Base-by-base conservation (phyloP, 495 filamentous ascomycete species). In the Penicillium coffeae region DNA sequence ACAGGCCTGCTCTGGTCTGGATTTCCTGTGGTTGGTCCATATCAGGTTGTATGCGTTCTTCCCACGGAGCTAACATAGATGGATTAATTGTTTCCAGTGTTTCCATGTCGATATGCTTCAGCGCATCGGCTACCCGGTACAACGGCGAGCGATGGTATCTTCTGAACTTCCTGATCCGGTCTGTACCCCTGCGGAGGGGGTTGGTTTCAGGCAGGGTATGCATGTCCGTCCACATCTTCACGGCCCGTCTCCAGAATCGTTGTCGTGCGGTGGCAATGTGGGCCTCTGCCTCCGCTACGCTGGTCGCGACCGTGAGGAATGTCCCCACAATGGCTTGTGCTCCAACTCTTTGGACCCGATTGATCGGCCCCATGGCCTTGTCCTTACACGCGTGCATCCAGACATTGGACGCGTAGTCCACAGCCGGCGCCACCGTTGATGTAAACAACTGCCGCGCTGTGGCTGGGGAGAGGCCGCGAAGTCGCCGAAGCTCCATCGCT, bases 331-430 rank as follows among this genome's bases (percentile, higher is more conserved):
- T 59, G 0, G 57, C 62, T 47, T 65, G 59, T 18, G 56, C 62
- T 46, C 56, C 52, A 19, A 61, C 45, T 42, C 54, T 57, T 51
- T 67, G 59, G 32, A 67, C 44, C 2, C 33, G 34, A 19, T 47
- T 39, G 18, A 47, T 47, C 21, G 45, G 45, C 20, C 35, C 54
- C 45, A 39, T 46, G 33, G 41, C 22, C 41, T 43, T 43, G 13
- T 43, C 41, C 21, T 43, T 43, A 12, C 22, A 43, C 3, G 41
- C 41, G 41, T 43, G 22, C 38, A 63, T 68, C 60, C 42, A 68
- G 44, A 63, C 56, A 50, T 63, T 65, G 16, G 58, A 65, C 16
- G 62, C 56, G 39, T 68, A 68, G 53, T 68, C 64, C 40, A 65
- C 55, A n/a, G 55, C 60, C 18, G 55, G 62, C 1, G 52, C 56